Evolutionary conservation across 2,329 filamentous ascomycete genomes (phyloP).

Genomic region (Microdochium trichocladiopsis): DNA sequence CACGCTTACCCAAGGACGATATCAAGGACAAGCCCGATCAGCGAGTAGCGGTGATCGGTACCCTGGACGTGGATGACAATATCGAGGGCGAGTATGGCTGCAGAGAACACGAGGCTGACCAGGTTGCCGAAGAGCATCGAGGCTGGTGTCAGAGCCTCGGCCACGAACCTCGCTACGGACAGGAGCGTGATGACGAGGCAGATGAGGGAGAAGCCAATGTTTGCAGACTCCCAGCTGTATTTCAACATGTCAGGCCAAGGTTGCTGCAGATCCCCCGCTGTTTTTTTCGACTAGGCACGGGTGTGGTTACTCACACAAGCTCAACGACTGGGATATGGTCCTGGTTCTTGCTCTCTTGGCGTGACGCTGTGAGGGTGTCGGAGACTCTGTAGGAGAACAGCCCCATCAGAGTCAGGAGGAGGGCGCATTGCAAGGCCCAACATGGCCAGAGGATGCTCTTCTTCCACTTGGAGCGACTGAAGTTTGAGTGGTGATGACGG

Average conservation of each 20-base stretch:
- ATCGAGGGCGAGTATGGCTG: constrained; percentile 41
- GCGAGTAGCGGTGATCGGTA: constrained; percentile 38
- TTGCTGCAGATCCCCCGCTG: too few species aligned
- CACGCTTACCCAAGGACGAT: constrained; percentile 37
- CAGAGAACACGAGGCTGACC: constrained; percentile 39
- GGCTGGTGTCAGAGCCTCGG: constrained; percentile 46
- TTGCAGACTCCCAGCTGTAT: constrained; percentile 45
- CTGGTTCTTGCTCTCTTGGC: constrained; percentile 27
- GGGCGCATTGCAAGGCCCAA: constrained; percentile 40
- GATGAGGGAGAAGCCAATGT: constrained; percentile 40
- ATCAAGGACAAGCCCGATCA: constrained; percentile 41
- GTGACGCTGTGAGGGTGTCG: constrained; percentile 33
- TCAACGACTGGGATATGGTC: constrained; percentile 35
- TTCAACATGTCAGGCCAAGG: not conserved
- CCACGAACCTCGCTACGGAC: constrained; percentile 37
- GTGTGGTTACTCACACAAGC: constrained; percentile 36
- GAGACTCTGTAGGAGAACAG: constrained; percentile 47
- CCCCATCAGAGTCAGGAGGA: constrained; percentile 39
- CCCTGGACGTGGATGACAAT: constrained; percentile 40
- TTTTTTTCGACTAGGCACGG: too few species aligned
- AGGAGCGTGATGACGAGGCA: constrained; percentile 37
- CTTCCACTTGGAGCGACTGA: constrained; percentile 44
- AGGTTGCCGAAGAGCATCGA: constrained; percentile 44
- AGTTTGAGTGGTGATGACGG: constrained; percentile 45
- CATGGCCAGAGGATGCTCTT: constrained; percentile 37